Evolutionary conservation across 768 basidiomycete genomes (phyloP).

Genomic region (Bullera alba): DNA sequence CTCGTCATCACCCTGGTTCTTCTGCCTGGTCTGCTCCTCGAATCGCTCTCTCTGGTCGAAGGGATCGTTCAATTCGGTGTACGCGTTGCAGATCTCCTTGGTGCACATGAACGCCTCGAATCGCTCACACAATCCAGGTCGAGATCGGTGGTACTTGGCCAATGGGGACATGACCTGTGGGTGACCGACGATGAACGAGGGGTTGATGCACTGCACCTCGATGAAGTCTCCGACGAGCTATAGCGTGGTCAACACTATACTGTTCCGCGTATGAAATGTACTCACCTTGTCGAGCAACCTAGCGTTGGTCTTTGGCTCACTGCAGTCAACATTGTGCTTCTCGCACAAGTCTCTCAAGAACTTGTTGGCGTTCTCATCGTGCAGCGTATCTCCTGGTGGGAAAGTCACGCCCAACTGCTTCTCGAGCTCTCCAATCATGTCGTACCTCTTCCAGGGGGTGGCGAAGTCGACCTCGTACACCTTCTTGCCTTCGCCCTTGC

Average conservation of each 20-base stretch:
- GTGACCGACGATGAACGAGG: slow-evolving; percentile 96
- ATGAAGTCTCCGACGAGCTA: slow-evolving; percentile 97
- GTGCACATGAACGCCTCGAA: slow-evolving; percentile 98
- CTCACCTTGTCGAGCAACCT: slow-evolving; percentile 86
- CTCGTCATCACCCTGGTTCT: slow-evolving; percentile 95
- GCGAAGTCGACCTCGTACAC: slow-evolving; percentile 75
- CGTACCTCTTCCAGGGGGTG: slow-evolving; percentile 95
- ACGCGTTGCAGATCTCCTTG: slow-evolving; percentile 97
- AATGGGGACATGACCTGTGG: slow-evolving; percentile 99
- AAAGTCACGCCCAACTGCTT: slow-evolving; percentile 86
- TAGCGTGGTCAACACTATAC: not conserved
- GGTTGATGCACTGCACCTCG: slow-evolving; percentile 91
- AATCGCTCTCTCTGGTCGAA: slow-evolving; percentile 76
- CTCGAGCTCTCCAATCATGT: slow-evolving; percentile 95
- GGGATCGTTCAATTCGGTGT: slow-evolving; percentile 98
- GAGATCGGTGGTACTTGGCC: slow-evolving; percentile 96
- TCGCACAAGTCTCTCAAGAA: slow-evolving; percentile 75
- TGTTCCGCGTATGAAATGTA: not conserved
- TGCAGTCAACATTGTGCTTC: slow-evolving; percentile 95
- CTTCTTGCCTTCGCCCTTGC: slow-evolving; percentile 61
- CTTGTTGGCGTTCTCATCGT: slow-evolving; percentile 77
- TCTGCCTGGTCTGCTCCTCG: slow-evolving; percentile 85
- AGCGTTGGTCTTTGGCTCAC: slow-evolving; percentile 89
- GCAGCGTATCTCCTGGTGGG: slow-evolving; percentile 83
- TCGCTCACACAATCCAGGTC: slow-evolving; percentile 93